Conservation (phyloP, 1,139 yeast genomes). For the Scheffersomyces parashehatae region DNA sequence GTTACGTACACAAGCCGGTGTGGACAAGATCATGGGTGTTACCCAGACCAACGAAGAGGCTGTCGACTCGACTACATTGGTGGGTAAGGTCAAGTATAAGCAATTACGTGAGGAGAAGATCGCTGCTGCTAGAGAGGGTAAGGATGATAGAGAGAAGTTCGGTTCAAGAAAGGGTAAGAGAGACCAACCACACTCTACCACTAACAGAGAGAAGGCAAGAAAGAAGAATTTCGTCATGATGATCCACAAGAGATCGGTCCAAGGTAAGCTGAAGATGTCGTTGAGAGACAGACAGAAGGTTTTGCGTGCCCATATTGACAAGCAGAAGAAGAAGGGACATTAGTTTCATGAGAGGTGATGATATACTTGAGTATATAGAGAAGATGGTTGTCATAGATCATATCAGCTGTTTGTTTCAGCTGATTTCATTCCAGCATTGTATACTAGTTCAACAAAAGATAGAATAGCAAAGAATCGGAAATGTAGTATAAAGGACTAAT, state of each 20-base stretch:
- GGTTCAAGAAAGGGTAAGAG: conserved; percentile 87
- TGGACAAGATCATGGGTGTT: conserved; percentile 69
- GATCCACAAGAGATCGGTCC: conserved; percentile 92
- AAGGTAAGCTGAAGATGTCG: conserved; percentile 89
- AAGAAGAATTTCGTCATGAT: conserved; percentile 99
- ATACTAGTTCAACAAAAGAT: no score
- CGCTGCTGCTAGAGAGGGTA: conserved; percentile 85
- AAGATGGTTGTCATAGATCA: no score
- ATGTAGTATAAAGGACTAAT: no score
- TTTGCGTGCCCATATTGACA: conserved; percentile 78
- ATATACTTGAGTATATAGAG: no score
- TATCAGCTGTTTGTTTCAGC: no score
- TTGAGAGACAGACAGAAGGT: conserved; percentile 88
- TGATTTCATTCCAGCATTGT: no score
- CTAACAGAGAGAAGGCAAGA: conserved; percentile 93
- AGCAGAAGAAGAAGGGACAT: conserved; percentile 84
- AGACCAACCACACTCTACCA: conserved; percentile 80
- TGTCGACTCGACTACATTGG: conserved; percentile 75
- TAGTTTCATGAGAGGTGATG: conserved; percentile 14
- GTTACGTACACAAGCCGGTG: conserved; percentile 78
- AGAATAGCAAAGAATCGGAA: no score
- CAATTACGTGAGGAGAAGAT: conserved; percentile 87
- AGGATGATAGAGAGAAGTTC: conserved; percentile 87
- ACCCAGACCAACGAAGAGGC: conserved; percentile 71
- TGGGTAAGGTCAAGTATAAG: conserved; percentile 86